Conservation (phyloP, 2,329 filamentous ascomycete species). For the Beauveria pseudobassiana region DNA sequence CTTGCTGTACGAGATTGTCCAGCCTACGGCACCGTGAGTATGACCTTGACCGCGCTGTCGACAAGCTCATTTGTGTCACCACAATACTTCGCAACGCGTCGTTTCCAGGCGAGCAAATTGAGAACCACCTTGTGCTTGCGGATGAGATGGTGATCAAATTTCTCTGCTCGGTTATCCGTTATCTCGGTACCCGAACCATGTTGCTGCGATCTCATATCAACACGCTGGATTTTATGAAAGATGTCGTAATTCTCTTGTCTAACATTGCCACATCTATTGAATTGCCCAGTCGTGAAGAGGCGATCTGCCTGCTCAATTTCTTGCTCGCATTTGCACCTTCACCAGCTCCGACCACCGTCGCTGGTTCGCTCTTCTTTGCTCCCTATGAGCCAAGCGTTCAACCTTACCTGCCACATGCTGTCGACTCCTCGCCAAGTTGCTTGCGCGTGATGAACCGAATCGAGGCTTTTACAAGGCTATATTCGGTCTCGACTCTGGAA, state of each 20-base stretch:
- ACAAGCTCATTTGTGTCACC: constrained; percentile 81
- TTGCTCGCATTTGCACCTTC: constrained; percentile 82
- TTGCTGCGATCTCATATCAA: constrained; percentile 75
- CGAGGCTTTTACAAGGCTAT: constrained; percentile 75
- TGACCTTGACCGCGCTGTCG: constrained; percentile 77
- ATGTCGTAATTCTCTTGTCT: constrained; percentile 79
- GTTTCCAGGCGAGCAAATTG: constrained; percentile 54
- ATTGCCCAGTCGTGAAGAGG: constrained; percentile 79
- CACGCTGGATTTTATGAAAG: constrained; percentile 95
- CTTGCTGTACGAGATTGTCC: constrained; percentile 64
- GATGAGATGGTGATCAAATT: constrained; percentile 75
- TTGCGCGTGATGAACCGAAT: constrained; percentile 91
- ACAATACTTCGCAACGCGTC: constrained; percentile 91
- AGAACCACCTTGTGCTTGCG: constrained; percentile 67
- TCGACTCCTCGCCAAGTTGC: constrained; percentile 87
- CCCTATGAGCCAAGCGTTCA: constrained; percentile 75
- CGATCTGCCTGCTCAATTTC: constrained; percentile 78
- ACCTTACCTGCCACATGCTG: constrained; percentile 79
- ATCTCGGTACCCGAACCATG: constrained; percentile 83
- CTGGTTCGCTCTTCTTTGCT: constrained; percentile 64
- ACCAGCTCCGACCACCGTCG: constrained; percentile 54
- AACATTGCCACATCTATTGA: constrained; percentile 78
- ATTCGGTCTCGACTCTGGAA: constrained; percentile 62
- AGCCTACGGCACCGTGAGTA: constrained; percentile 68
- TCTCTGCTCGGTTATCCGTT: constrained; percentile 73